A percentile compares a stretch with the other conserved stretches of the same genome.
Evolutionary conservation across 2,329 filamentous ascomycete genomes (phyloP).

Genomic region (Sordariomycetes sp.): DNA sequence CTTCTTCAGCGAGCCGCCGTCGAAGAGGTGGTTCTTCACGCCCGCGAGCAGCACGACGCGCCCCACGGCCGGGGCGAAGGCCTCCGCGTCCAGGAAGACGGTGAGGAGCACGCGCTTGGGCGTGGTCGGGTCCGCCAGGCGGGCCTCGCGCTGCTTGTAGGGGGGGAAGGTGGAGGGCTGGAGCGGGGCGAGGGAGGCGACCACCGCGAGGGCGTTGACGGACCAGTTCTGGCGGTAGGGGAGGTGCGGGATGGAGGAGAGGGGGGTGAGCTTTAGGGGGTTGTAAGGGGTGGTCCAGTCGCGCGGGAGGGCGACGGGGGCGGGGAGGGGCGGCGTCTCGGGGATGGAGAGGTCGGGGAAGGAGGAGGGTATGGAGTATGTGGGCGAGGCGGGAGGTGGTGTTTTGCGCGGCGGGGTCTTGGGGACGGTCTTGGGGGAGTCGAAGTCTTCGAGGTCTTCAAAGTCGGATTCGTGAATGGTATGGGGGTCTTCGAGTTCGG

Average conservation of each 20-base stretch:
- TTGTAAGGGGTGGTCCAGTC: constrained; percentile 27
- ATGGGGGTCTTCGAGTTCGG: not conserved
- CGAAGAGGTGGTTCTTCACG: constrained; percentile 47
- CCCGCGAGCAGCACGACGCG: constrained; percentile 39
- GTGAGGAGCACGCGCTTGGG: constrained; percentile 41
- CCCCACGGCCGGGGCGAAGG: constrained; percentile 34
- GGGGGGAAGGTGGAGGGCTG: constrained; percentile 39
- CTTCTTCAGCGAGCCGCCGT: constrained; percentile 33
- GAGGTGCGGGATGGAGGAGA: constrained; percentile 37
- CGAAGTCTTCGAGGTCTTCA: not conserved
- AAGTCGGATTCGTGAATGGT: not conserved
- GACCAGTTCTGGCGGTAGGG: constrained; percentile 49
- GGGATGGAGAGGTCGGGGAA: not conserved
- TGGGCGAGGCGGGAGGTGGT: not conserved
- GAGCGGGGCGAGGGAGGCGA: constrained; percentile 33
- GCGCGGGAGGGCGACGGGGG: constrained; percentile 24
- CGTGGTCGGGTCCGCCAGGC: constrained; percentile 40
- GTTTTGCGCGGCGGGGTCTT: not conserved
- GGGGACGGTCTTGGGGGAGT: not conserved
- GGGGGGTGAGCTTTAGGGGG: constrained; percentile 39
- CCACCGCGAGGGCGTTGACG: constrained; percentile 41
- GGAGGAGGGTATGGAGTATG: no score
- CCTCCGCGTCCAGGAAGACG: constrained; percentile 40
- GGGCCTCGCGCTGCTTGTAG: constrained; percentile 37
- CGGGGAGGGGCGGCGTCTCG: not conserved